A percentile compares a stretch with the other conserved stretches of the same genome.
Conservation (phyloP, 257 asterid species). For the Euphrasia confusa region DNA sequence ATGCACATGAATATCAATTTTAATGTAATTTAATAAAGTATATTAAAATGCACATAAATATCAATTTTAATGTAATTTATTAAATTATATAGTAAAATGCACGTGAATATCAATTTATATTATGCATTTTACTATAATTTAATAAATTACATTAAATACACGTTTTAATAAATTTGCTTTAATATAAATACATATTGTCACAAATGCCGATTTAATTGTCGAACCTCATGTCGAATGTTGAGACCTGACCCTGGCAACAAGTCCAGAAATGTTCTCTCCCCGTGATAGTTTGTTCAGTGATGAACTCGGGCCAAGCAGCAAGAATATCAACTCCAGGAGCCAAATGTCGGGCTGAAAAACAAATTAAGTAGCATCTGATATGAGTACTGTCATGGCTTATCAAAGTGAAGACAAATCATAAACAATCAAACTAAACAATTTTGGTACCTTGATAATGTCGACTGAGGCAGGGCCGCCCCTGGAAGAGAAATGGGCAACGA, state of each 20-base stretch:
- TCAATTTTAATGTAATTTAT: no score
- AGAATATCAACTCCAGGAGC: slow-evolving; percentile 7
- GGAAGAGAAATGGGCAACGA: slow-evolving; percentile 41
- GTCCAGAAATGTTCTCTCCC: slow-evolving; percentile 35
- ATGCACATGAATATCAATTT: no score
- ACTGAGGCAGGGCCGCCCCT: slow-evolving; percentile 29
- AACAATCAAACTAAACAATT: no score
- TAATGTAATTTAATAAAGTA: no score
- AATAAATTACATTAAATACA: background rate
- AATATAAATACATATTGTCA: slow-evolving; percentile 39
- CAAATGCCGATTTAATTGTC: slow-evolving; percentile 46
- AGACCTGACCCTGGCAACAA: slow-evolving; percentile 44
- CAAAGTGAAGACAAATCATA: no score
- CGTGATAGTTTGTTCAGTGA: slow-evolving; percentile 5
- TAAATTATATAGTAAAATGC: no score
- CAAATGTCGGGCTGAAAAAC: slow-evolving; percentile 49
- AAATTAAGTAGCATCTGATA: no score
- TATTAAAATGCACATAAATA: no score
- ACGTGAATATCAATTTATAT: no score
- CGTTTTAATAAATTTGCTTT: no score
- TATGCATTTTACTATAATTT: slow-evolving; percentile 12
- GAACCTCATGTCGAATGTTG: slow-evolving; percentile 45
- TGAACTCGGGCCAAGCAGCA: slow-evolving; percentile 37
- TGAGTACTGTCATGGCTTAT: no score
- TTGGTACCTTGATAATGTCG: slow-evolving; percentile 16